Evolutionary conservation across 2,329 filamentous ascomycete genomes (phyloP).

Genomic region (Dothistroma pini): DNA sequence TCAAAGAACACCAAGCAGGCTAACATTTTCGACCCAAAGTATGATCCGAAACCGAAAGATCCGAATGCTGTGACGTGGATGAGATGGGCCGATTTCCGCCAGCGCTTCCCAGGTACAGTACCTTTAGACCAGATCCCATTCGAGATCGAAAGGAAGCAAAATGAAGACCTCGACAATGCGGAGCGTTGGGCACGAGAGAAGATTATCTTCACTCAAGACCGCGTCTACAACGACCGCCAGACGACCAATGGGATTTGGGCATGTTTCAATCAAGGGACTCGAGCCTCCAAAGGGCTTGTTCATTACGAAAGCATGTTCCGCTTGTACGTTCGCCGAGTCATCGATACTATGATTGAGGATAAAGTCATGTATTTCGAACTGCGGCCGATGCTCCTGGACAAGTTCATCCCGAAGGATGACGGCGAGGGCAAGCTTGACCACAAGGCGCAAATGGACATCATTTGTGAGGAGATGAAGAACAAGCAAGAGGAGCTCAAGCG

Average conservation of each 20-base stretch:
- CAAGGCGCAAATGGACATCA: constrained; percentile 57
- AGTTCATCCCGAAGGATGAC: constrained; percentile 59
- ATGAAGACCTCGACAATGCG: constrained; percentile 16
- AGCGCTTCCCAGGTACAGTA: constrained; percentile 38
- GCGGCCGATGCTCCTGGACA: constrained; percentile 65
- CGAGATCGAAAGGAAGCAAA: constrained; percentile 7
- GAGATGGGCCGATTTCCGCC: constrained; percentile 45
- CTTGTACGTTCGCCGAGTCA: constrained; percentile 57
- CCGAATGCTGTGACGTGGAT: constrained; percentile 39
- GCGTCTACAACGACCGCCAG: constrained; percentile 24
- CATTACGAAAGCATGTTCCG: constrained; percentile 63
- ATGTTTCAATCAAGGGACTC: constrained; percentile 65
- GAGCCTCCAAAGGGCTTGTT: constrained; percentile 69
- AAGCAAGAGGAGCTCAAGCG: constrained; percentile 45
- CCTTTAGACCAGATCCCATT: constrained; percentile 5
- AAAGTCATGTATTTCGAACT: constrained; percentile 70
- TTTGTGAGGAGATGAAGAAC: constrained; percentile 51
- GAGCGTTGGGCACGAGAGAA: constrained; percentile 32
- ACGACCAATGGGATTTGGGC: constrained; percentile 49
- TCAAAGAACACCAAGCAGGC: constrained; percentile 29
- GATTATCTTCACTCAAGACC: constrained; percentile 26
- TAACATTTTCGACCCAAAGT: constrained; percentile 50
- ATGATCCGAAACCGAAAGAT: constrained; percentile 36
- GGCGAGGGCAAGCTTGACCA: constrained; percentile 54
- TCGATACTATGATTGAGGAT: constrained; percentile 60